These are phyloP conservation scores for Oxytropis ochrocephala DNA, from an alignment of 306 rosid genomes.

Conservation along the genomic window DNA sequence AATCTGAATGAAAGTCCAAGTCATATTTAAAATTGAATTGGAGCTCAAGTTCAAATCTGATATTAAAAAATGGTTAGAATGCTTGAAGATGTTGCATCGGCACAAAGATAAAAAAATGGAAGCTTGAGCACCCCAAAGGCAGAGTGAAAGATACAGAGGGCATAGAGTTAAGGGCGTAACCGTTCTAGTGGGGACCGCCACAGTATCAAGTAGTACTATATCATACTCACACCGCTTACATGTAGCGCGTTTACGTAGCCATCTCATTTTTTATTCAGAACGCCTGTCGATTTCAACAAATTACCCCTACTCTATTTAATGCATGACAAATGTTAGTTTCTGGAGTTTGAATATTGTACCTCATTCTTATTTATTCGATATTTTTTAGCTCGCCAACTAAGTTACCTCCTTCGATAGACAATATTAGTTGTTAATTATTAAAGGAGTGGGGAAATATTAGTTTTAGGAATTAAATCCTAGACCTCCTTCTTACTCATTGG, in stretches of 20 bases:
- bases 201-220: not conserved
- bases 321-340: too few species aligned
- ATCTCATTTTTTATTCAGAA: not conserved
- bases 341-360: too few species aligned
- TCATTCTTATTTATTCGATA: too few species aligned
- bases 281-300: not conserved
- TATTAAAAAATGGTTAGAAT: not conserved
- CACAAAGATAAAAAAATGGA: not conserved
- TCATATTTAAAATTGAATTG: not conserved
- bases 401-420: too few species aligned
- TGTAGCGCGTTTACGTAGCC: constrained; percentile 33
- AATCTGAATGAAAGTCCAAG: not conserved
- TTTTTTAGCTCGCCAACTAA: too few species aligned
- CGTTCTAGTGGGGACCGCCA: constrained; percentile 12
- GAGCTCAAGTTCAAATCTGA: not conserved
- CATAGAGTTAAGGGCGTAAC: not conserved
- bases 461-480: too few species aligned
- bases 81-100: not conserved
- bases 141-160: not conserved
- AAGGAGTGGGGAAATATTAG: too few species aligned
- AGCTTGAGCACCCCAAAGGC: not conserved
- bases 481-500: too few species aligned
- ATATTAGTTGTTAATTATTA: too few species aligned
- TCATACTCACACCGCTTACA: constrained; percentile 8
- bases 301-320: too few species aligned